Percentiles rank a stretch among this genome's conserved stretches.
phyloP scores from a whole-genome alignment of 257 asterid species.

The Parsonsia alboflavescens region DNA sequence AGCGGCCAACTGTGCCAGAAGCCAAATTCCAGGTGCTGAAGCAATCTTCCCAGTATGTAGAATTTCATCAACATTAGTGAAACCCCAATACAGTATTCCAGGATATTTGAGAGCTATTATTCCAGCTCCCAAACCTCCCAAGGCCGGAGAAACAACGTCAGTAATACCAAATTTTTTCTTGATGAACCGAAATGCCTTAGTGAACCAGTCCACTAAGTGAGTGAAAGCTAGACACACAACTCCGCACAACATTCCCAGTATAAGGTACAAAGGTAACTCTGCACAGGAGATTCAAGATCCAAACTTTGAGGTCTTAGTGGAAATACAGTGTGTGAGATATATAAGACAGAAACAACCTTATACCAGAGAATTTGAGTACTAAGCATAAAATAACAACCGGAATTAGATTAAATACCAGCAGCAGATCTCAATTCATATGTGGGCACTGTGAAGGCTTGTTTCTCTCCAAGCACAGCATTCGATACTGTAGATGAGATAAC shows the following conservation, averaged over 20 bases:
- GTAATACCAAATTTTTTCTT: constrained; percentile 70
- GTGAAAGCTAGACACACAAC: constrained; percentile 89
- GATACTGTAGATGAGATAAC: constrained; percentile 97
- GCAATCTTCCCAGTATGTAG: constrained; percentile 96
- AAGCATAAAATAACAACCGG: constrained; percentile 33
- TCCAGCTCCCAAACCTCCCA: constrained; percentile 99
- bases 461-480: constrained; percentile 95
- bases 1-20: constrained; percentile 79
- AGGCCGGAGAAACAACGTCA: constrained; percentile 91
- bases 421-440: constrained; percentile 99
- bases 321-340: no score
- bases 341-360: constrained; percentile 14
- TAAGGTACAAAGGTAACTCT: constrained; percentile 95
- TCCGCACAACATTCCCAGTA: constrained; percentile 96
- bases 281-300: constrained; percentile 27
- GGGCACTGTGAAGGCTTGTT: constrained; percentile 99
- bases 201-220: constrained; percentile 75
- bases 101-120: constrained; percentile 92
- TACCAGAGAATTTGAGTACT: constrained; percentile 15
- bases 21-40: constrained; percentile 98
- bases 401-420: constrained; percentile 92
- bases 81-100: constrained; percentile 96
- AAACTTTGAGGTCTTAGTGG: neutral
- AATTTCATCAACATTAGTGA: constrained; percentile 94
- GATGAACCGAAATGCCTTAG: constrained; percentile 50